Conservation (phyloP, 2,329 filamentous ascomycete genomes). For the Diaporthe sp. region DNA sequence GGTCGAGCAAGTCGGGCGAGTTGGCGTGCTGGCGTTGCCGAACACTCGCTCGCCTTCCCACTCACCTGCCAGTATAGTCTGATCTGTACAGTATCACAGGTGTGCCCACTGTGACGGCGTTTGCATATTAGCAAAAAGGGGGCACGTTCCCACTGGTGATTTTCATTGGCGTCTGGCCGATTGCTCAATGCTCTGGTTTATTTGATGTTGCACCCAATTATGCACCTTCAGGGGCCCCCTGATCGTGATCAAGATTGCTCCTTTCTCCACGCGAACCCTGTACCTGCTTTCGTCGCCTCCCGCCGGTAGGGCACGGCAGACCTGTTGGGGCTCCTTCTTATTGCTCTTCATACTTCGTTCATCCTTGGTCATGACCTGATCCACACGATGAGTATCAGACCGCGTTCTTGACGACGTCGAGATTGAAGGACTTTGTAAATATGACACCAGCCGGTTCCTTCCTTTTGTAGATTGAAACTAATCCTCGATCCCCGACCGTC, state of each 20-base stretch:
- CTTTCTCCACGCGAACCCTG: slow-evolving; percentile 17
- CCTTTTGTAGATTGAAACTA: too few relatives aligned
- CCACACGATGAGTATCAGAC: neutral
- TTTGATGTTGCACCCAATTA: slow-evolving; percentile 28
- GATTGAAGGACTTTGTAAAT: neutral
- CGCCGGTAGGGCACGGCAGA: slow-evolving; percentile 8
- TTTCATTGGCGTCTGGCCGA: slow-evolving; percentile 32
- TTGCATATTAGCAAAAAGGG: slow-evolving; percentile 8
- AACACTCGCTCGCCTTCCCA: neutral
- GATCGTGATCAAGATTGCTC: slow-evolving; percentile 34
- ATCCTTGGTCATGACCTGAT: slow-evolving; percentile 3
- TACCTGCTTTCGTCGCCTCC: neutral
- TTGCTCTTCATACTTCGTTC: neutral
- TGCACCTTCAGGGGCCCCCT: slow-evolving; percentile 33
- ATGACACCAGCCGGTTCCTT: neutral
- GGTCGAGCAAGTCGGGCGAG: neutral
- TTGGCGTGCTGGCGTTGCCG: neutral
- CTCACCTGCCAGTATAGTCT: neutral
- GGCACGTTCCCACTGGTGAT: slow-evolving; percentile 22
- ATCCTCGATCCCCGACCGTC: slow-evolving; percentile 25
- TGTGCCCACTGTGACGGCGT: slow-evolving; percentile 30
- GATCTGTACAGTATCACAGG: slow-evolving; percentile 15
- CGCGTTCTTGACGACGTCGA: neutral
- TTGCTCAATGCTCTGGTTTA: slow-evolving; percentile 31
- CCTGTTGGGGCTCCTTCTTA: neutral